Evolutionary conservation across 441 rosid genomes (phyloP), one percentile per base, ranked within the genome.

Genomic region (Viola pubescens): DNA sequence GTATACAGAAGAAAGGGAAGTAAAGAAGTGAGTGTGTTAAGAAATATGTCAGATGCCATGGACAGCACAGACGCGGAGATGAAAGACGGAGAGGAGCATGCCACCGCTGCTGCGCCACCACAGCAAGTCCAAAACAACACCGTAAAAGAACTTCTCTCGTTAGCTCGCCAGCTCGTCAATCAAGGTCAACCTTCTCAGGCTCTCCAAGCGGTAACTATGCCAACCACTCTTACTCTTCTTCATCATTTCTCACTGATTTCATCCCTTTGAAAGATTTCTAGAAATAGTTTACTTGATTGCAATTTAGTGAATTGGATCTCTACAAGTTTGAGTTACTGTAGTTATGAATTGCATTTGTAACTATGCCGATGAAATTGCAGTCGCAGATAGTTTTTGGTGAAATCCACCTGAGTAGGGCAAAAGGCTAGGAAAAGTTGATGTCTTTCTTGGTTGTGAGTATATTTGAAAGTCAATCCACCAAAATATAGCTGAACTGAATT

Each of bases 161-260:
- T 73, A 62, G 97, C 97, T 62, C 91, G 90, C 59, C 80, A 69
- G 47, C 88, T 86, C 69, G 71, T 85, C 72, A 73, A 75, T 71
- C 78, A 85, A 72, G 97, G 97, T 54, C 76, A 85, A 57, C 97
- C 95, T 51, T 71, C 96, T 19, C 81, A 88, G 79, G 96, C 97
- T 68, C 97, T 94, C 49, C 95, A 85, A 74, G 87, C 91, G 83
- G 99, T 94, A 79, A 64, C 46, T 57, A 19, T 7, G 49, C 37
- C 37, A 50, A 37, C 40, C 49, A 4, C n/a, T 46, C 11, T 42
- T 5, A 8, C 8, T 34, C 4, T 37, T 56, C 6, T 40, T 11
- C 37, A 7, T 0, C 37, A 51, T 6, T 59, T 11, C 51, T 54
- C 16, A 3, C 50, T 43, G 4, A 7, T 44, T 43, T 4, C 4